Percentiles rank a stretch among this genome's conserved stretches.
Conservation (phyloP, 352 stramenopile genomes). For the Globisporangium irregulare region DNA sequence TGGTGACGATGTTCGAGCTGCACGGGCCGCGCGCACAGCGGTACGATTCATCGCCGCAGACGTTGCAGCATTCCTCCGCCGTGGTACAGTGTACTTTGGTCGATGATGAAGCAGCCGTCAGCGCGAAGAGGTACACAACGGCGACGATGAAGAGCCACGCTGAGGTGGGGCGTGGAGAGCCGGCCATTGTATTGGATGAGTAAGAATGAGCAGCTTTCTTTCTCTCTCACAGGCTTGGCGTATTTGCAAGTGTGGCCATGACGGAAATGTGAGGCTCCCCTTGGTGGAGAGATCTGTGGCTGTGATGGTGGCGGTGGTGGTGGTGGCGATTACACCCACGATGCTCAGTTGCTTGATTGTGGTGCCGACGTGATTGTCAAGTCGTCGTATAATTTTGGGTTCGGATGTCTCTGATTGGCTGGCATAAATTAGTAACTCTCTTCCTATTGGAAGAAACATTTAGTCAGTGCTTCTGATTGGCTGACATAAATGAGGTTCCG, state of each 20-base stretch:
- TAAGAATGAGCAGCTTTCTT: neutral
- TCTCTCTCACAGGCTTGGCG: neutral
- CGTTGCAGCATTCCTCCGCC: constrained; percentile 39
- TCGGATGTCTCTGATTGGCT: neutral
- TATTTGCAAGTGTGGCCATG: neutral
- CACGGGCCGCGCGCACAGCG: constrained; percentile 51
- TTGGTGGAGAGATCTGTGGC: neutral
- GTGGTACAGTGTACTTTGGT: constrained; percentile 9
- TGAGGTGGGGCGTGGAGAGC: neutral
- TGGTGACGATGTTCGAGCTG: constrained; percentile 39
- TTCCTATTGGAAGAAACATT: neutral
- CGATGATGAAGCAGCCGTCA: neutral
- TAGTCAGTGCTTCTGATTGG: neutral
- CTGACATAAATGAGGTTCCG: neutral
- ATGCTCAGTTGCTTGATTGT: neutral
- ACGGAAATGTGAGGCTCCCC: neutral
- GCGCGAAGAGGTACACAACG: neutral
- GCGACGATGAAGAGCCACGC: constrained; percentile 2
- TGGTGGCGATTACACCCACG: neutral
- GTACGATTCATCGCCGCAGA: constrained; percentile 42
- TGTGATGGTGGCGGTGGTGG: neutral
- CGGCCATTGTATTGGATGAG: neutral
- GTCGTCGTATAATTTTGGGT: neutral
- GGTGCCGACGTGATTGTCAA: neutral
- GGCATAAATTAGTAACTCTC: neutral